Base-by-base conservation (phyloP, 2,329 filamentous ascomycete genomes). In the Hymenoscyphus salicellus region DNA sequence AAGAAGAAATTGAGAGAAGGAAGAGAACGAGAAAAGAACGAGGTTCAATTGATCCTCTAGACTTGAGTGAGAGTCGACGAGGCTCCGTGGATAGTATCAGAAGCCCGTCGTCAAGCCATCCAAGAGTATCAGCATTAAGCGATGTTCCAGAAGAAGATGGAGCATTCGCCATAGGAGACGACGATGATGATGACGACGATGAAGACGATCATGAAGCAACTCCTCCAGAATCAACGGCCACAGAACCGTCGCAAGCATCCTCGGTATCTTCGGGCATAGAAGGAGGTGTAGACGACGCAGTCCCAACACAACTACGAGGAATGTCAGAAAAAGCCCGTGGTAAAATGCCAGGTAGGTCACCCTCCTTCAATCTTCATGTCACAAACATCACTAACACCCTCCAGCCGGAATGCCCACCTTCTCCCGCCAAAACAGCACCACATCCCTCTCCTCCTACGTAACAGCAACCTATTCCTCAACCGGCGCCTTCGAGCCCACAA, bases 251-350 rank as follows among this genome's bases (percentile, higher is more conserved):
- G 67, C 84, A 87, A 43, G 85, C 89, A 26, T 88, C 90, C 3
- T 94, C 91, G 0, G 81, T 90, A 23, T 86, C 86, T 32, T 86
- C 86, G 0, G 81, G 82, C 46, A 52, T 52, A 14, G 46, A 52
- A 26, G 55, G 55, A 10, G 55, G 30, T 56, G 79, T 85, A 0
- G 92, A 96, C 65, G 93, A 96, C 66, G 89, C 90, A 3, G 86
- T 96, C 10, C 93, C 92, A 16, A 83, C 88, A 23, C 93, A 97
- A 75, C 77, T 96, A 33, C 86, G 92, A 64, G 93, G 93, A 62
- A 97, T 98, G 91, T 97, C 94, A 23, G 95, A 98, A 77, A 99
- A 98, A 77, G 95, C 95, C 17, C 84, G 95, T 59, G 95, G 95
- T 7, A 99, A 99, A 78, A 92, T 96, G 87, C 95, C 94, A 36